These are phyloP conservation scores for Triticum urartu DNA, from an alignment of 176 grass and related monocot genomes.

Conservation along the genomic window DNA sequence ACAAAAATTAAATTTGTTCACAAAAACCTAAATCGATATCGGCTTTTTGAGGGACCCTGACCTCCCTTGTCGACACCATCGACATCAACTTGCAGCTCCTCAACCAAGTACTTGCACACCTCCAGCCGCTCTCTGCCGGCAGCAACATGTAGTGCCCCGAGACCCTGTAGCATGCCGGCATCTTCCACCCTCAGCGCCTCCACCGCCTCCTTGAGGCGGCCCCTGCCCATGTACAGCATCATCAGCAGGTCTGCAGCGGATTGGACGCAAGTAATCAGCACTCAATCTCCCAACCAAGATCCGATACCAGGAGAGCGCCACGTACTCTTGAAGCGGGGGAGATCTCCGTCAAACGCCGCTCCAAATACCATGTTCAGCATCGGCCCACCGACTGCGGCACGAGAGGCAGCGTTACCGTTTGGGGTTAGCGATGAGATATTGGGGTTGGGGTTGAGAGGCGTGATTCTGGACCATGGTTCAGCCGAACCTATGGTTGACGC, in stretches of 20 bases:
- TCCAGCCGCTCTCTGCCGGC: background rate
- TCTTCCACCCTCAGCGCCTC: background rate
- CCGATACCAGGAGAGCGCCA: background rate
- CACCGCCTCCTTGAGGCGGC: background rate
- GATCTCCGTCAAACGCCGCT: background rate
- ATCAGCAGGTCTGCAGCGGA: background rate
- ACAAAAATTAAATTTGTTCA: too few relatives aligned
- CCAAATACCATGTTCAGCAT: background rate
- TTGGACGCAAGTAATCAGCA: background rate
- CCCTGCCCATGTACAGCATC: background rate
- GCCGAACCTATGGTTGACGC: too few relatives aligned
- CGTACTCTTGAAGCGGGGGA: background rate
- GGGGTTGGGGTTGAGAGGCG: background rate
- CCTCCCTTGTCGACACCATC: background rate
- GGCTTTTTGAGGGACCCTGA: background rate
- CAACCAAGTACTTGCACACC: constrained; percentile 21
- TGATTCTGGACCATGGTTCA: too few relatives aligned
- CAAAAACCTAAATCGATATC: background rate
- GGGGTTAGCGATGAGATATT: background rate
- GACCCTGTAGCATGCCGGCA: background rate
- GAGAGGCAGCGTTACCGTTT: background rate
- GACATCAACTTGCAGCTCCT: constrained; percentile 1
- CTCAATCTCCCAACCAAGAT: background rate
- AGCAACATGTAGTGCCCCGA: constrained; percentile 13
- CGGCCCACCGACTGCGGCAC: background rate